Evolutionary conservation across 495 filamentous ascomycete species (phyloP), one percentile per base, ranked within the genome.

Genomic region (Podospora bellae-mahoneyi): DNA sequence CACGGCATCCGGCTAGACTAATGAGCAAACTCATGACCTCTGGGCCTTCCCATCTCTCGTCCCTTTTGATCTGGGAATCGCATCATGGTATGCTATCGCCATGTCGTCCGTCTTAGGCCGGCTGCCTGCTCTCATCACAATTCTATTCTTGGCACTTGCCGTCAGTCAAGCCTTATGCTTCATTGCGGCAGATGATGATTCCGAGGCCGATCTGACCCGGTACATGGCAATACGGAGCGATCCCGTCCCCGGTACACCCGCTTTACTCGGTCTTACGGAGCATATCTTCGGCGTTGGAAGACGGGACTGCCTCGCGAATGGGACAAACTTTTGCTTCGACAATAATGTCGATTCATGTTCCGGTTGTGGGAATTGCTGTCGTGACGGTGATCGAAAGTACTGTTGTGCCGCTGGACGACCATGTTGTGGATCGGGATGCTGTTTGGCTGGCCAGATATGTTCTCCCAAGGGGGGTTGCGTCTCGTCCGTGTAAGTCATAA

Each of bases 321-420:
- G 75, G 3, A 72, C 76, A 54, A 78, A 75, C 71, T 78, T 71
- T 60, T 78, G 76, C 73, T 78, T 78, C 64, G 67, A 66, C 19
- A 65, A 75, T 67, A 65, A 55, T n/a, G 60, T 65, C 57, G 67
- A 74, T 65, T 75, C 62, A 62, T 78, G 76, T 28, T 28, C 71
- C 2, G 61, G 64, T 30, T 78, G 76, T 34, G 74, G 73, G 18
- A 73, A 71, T 48, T 78, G 76, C 56, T 78, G 76, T 54, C 28
- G 32, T n/a, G 61, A 63, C 32, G 56, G 67, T 5, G 71, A 74
- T 4, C 68, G 70, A n/a, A 59, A 68, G 6, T 63, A 69, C 19
- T 78, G 76, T 62, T 78, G 76, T 44, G 61, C 64, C 6, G 54
- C 32, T 10, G 73, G 67, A 2, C 63, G 68, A 19, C 56, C 58